Conservation (phyloP, 352 stramenopile species). For the Pythium oligandrum region DNA sequence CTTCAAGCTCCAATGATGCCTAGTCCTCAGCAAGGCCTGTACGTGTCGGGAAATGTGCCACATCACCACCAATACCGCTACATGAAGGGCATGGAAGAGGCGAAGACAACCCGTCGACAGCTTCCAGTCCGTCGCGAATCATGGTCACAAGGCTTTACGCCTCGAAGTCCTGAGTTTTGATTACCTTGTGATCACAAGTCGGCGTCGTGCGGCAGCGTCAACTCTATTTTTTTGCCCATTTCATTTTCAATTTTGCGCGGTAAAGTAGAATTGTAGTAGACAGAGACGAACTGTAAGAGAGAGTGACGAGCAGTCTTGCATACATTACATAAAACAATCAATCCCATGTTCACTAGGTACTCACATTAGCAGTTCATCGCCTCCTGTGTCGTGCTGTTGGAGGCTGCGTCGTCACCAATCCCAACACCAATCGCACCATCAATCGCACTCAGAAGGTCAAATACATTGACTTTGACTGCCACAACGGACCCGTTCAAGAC, state of each 20-base stretch:
- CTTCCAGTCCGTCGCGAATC: slow-evolving; percentile 37
- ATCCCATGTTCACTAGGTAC: too few relatives aligned
- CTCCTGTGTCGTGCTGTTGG: too few relatives aligned
- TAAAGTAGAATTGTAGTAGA: slow-evolving; percentile 30
- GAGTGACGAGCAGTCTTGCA: background rate
- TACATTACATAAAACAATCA: too few relatives aligned
- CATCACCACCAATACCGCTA: slow-evolving; percentile 53
- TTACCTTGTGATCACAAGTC: background rate
- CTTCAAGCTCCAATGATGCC: slow-evolving; percentile 8
- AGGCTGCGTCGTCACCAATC: too few relatives aligned
- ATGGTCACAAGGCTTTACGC: slow-evolving; percentile 34
- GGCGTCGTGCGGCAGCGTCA: too few relatives aligned
- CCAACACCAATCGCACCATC: background rate
- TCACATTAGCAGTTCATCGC: too few relatives aligned
- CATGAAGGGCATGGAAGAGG: slow-evolving; percentile 63
- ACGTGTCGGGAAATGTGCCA: background rate
- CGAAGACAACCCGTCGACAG: slow-evolving; percentile 20
- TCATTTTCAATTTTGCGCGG: slow-evolving; percentile 11
- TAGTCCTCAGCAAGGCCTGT: slow-evolving; percentile 8
- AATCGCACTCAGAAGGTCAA: slow-evolving; percentile 38
- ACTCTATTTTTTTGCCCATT: too few relatives aligned
- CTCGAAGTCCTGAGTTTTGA: slow-evolving; percentile 16
- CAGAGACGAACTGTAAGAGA: slow-evolving; percentile 17
- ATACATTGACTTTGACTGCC: slow-evolving; percentile 63
- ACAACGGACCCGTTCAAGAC: slow-evolving; percentile 66